Conservation (phyloP, 169 alveolate genomes). For the Cryptosporidium meleagridis region DNA sequence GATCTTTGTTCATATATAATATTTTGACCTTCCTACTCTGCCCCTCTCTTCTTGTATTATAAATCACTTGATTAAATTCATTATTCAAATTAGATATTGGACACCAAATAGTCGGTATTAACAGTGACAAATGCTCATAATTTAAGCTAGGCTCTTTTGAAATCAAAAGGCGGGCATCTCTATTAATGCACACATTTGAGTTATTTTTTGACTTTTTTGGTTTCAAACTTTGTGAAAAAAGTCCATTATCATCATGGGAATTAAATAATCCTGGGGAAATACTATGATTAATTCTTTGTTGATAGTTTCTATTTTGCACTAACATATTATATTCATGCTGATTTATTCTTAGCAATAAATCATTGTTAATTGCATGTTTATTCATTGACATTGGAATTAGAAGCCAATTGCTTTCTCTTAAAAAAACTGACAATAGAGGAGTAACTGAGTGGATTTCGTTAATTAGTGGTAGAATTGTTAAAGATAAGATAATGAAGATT, state of each 20-base stretch:
- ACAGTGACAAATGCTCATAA: slow-evolving; percentile 13
- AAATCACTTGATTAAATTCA: slow-evolving; percentile 4
- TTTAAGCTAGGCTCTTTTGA: not conserved
- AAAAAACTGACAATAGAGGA: slow-evolving; percentile 42
- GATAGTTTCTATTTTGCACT: not conserved
- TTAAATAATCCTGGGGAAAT: not conserved
- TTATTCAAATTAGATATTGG: slow-evolving; percentile 8
- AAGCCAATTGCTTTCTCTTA: slow-evolving; percentile 57
- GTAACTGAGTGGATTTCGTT: slow-evolving; percentile 40
- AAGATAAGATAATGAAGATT: slow-evolving; percentile 22
- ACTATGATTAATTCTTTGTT: not conserved
- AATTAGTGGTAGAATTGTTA: slow-evolving; percentile 45
- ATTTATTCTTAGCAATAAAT: slow-evolving; percentile 38
- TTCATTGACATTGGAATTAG: slow-evolving; percentile 36
- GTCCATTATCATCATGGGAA: not conserved
- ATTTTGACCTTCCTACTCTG: not conserved
- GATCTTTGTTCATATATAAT: not conserved
- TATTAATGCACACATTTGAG: slow-evolving; percentile 28
- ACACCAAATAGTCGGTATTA: slow-evolving; percentile 11
- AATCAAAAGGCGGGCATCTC: slow-evolving; percentile 20
- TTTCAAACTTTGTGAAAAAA: not conserved
- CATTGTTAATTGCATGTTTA: slow-evolving; percentile 27
- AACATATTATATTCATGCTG: slow-evolving; percentile 14
- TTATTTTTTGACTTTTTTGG: not conserved
- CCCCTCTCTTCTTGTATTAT: slow-evolving; percentile 14